These are phyloP conservation scores for Saccharomyces pastorianus DNA, from an alignment of 1,139 yeast species.

Conservation along the genomic window DNA sequence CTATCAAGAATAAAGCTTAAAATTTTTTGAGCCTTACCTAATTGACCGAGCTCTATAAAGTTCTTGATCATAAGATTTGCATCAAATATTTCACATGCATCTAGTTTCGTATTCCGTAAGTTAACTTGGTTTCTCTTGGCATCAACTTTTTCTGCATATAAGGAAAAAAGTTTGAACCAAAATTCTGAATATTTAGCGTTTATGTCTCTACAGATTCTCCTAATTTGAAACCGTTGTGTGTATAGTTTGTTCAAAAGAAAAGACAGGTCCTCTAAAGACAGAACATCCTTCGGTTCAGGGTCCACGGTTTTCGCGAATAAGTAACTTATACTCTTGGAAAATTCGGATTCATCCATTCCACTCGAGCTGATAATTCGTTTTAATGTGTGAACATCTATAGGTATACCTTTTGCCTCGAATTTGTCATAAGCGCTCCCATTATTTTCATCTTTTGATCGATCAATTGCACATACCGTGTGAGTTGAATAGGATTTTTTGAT, in stretches of 20 bases:
- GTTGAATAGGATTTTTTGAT: not conserved
- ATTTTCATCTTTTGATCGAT: not conserved
- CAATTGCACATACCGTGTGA: not conserved
- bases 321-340: not conserved
- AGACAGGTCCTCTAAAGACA: not conserved
- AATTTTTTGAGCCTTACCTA: constrained; percentile 22
- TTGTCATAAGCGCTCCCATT: not conserved
- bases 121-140: not conserved
- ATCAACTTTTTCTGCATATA: not conserved
- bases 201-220: not conserved
- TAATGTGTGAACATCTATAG: not conserved
- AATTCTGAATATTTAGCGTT: not conserved
- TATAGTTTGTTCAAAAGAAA: not conserved
- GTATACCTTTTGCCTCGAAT: not conserved
- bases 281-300: not conserved
- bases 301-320: not conserved
- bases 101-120: not conserved
- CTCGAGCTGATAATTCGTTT: not conserved
- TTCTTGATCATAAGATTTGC: constrained; percentile 18
- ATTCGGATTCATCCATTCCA: not conserved
- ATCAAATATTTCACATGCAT: constrained; percentile 16
- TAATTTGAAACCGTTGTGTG: not conserved
- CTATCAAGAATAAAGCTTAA: constrained; percentile 15
- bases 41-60: constrained; percentile 18
- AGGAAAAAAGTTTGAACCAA: not conserved